Evolutionary conservation across 2,329 filamentous ascomycete species (phyloP), one percentile per base, ranked within the genome.

Genomic region (Domatiomyces globalis): DNA sequence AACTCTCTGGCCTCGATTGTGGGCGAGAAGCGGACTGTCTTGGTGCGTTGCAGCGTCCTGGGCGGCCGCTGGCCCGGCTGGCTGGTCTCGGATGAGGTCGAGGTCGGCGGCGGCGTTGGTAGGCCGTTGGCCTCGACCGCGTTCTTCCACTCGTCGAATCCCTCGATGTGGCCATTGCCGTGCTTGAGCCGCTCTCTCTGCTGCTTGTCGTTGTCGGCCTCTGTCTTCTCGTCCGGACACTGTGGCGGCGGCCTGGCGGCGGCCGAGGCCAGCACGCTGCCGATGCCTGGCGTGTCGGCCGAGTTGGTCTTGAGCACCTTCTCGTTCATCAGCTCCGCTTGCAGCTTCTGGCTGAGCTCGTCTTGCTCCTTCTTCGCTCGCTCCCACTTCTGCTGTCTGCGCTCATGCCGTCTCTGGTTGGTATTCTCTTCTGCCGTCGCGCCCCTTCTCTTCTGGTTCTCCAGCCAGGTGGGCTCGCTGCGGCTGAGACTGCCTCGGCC

Each of bases 381-480:
- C 65, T 96, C 89, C 71, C 92, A 82, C 69, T 98, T 98, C 67
- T 86, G 82, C 61, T 86, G 77, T 54, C 81, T 82, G 45, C 92
- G 80, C 66, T 95, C 87, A 57, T 85, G 80, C 62, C 92, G 78
- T 54, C 92, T 75, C 60, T 81, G 76, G 39, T 77, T 76, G 2
- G 90, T 98, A 49, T 81, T 73, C 55, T 94, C 83, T 69, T 95
- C 90, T 59, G 84, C 89, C 44, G 92, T 92, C 9, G 85, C 85
- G 53, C 76, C 76, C 48, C 83, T 78, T 25, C 83, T 81, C 66
- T 86, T 84, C 67, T 95, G 87, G 56, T 85, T 77, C 57, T 85
- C 85, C 48, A 95, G 68, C 92, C 92, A 98, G 60, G 82, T 92
- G 2, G 90, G 90, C 66, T 98, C 90, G 73, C 89, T 95, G 61